Conservation (phyloP, 768 basidiomycete genomes). For the Heimioporus sp. region DNA sequence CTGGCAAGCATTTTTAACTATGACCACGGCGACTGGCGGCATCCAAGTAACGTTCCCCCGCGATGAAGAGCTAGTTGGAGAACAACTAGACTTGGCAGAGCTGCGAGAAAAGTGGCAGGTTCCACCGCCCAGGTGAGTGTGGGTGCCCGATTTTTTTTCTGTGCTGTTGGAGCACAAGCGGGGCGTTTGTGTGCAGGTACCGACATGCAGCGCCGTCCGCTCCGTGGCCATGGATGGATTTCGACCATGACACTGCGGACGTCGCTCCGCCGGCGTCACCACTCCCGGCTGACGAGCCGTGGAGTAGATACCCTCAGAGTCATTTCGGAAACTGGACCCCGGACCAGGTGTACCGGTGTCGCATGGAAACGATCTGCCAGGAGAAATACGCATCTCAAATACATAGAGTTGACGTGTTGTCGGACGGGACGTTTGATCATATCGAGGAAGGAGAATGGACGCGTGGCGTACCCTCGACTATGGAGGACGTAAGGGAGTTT, state of each 20-base stretch:
- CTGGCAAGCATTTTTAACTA: neutral
- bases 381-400: slow-evolving; percentile 13
- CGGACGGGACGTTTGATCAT: slow-evolving; percentile 16
- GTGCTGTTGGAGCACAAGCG: too few relatives aligned
- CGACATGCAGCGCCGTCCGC: slow-evolving; percentile 39
- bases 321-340: slow-evolving; percentile 57
- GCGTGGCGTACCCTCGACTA: slow-evolving; percentile 17
- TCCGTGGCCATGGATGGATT: slow-evolving; percentile 44
- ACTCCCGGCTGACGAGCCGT: slow-evolving; percentile 8
- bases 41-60: slow-evolving; percentile 5
- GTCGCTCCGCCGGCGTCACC: slow-evolving; percentile 5
- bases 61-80: neutral
- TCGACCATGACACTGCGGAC: slow-evolving; percentile 21
- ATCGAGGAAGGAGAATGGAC: neutral
- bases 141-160: neutral
- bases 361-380: slow-evolving; percentile 28
- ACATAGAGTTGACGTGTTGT: slow-evolving; percentile 21
- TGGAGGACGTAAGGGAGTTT: slow-evolving; percentile 7
- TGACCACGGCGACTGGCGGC: slow-evolving; percentile 11
- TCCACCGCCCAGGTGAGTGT: slow-evolving; percentile 24
- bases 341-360: slow-evolving; percentile 37
- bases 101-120: slow-evolving; percentile 7
- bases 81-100: slow-evolving; percentile 13
- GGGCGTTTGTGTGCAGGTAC: slow-evolving; percentile 31
- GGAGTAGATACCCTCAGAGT: slow-evolving; percentile 47